These are phyloP conservation scores for Amoeboaphelidium occidentale DNA, from an alignment of 371 early-diverging fungal species.

Conservation along the genomic window DNA sequence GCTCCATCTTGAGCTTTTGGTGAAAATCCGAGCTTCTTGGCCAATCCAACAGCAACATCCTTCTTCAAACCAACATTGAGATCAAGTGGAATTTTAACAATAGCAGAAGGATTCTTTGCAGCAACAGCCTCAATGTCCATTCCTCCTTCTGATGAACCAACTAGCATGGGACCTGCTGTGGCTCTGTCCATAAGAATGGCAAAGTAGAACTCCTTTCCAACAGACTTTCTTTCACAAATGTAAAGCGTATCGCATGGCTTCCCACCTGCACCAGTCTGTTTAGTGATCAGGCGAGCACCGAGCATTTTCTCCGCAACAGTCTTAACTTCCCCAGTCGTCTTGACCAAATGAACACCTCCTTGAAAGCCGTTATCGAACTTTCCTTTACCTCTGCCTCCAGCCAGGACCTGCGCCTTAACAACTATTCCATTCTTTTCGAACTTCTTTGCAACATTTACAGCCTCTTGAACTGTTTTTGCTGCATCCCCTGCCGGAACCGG, in stretches of 20 bases:
- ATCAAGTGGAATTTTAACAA: background rate
- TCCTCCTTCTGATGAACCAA: background rate
- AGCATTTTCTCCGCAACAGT: background rate
- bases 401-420: constrained; percentile 1
- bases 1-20: background rate
- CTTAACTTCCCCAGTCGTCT: background rate
- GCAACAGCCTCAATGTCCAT: constrained; percentile 1
- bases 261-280: background rate
- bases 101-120: background rate
- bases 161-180: background rate
- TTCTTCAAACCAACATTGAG: background rate
- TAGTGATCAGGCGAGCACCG: background rate
- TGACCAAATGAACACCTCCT: background rate
- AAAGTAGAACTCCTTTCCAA: background rate
- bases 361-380: background rate
- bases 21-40: background rate
- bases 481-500: background rate
- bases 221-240: background rate
- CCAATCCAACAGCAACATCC: background rate
- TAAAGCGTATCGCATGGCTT: background rate
- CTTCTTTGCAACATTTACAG: background rate
- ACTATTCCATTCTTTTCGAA: background rate
- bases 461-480: background rate
- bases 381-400: constrained; percentile 1
- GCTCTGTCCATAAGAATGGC: background rate